phyloP scores from a whole-genome alignment of 805 yeast genomes.

The Scheffersomyces amazonensis region DNA sequence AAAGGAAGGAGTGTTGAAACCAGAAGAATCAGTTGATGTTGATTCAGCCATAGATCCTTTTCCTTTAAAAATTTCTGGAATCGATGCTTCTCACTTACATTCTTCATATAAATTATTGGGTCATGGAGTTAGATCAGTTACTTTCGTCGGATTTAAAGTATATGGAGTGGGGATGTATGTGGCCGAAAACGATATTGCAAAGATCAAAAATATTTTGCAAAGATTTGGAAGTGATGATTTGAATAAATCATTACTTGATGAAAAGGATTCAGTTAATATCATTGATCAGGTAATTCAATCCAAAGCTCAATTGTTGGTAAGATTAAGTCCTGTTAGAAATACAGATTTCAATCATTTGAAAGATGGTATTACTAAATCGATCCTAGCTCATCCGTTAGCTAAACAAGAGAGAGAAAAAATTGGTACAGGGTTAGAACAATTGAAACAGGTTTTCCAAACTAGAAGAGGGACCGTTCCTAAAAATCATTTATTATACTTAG shows the following conservation, averaged over 20 bases:
- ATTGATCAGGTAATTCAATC: slow-evolving; percentile 56
- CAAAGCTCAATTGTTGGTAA: slow-evolving; percentile 61
- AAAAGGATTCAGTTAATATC: slow-evolving; percentile 46
- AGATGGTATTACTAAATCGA: slow-evolving; percentile 84
- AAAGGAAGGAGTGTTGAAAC: not conserved
- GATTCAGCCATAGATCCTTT: slow-evolving; percentile 52
- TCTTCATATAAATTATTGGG: slow-evolving; percentile 62
- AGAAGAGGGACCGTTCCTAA: slow-evolving; percentile 73
- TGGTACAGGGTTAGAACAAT: slow-evolving; percentile 61
- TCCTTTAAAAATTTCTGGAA: slow-evolving; percentile 23
- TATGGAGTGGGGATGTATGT: slow-evolving; percentile 85
- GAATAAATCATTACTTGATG: slow-evolving; percentile 42
- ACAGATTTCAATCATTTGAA: slow-evolving; percentile 88
- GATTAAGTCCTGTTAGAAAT: slow-evolving; percentile 83
- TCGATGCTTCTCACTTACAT: slow-evolving; percentile 15
- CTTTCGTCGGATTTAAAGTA: slow-evolving; percentile 78
- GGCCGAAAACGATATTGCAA: slow-evolving; percentile 53
- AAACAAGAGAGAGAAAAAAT: slow-evolving; percentile 40
- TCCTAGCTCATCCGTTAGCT: slow-evolving; percentile 63
- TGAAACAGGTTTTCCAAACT: slow-evolving; percentile 56
- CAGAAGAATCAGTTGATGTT: slow-evolving; percentile 34
- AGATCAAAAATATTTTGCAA: slow-evolving; percentile 33
- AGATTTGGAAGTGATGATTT: slow-evolving; percentile 12
- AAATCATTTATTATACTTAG: slow-evolving; percentile 64
- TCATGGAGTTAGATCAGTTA: slow-evolving; percentile 77